Conservation (phyloP, 345 rosid species). For the Erysimum cheiranthoides region DNA sequence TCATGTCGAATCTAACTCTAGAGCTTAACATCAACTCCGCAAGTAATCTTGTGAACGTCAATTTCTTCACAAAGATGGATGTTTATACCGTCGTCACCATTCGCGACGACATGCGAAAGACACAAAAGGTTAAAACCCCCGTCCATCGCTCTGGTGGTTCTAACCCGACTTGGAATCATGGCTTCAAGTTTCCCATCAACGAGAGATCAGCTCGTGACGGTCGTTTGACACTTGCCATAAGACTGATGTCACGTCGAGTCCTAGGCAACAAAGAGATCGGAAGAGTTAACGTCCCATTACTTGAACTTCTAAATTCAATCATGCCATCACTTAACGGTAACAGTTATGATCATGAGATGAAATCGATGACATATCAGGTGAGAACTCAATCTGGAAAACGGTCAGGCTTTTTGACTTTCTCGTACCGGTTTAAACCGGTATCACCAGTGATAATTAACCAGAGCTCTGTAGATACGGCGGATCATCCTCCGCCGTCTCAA, state of each 20-base stretch:
- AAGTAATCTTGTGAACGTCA: slow-evolving; percentile 60
- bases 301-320: slow-evolving; percentile 52
- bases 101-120: slow-evolving; percentile 41
- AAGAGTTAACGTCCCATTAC: slow-evolving; percentile 63
- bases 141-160: slow-evolving; percentile 55
- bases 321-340: neutral
- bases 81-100: slow-evolving; percentile 61
- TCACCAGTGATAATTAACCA: slow-evolving; percentile 23
- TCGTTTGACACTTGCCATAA: slow-evolving; percentile 49
- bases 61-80: slow-evolving; percentile 69
- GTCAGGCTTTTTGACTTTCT: slow-evolving; percentile 60
- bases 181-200: slow-evolving; percentile 53
- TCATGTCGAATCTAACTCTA: slow-evolving; percentile 56
- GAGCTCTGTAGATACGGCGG: slow-evolving; percentile 14
- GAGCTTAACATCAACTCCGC: slow-evolving; percentile 67
- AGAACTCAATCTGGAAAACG: slow-evolving; percentile 60
- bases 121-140: slow-evolving; percentile 52
- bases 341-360: slow-evolving; percentile 36
- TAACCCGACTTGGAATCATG: slow-evolving; percentile 69
- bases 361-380: slow-evolving; percentile 57
- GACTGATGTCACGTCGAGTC: slow-evolving; percentile 53
- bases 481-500: neutral
- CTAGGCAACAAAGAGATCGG: slow-evolving; percentile 68
- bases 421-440: slow-evolving; percentile 53
- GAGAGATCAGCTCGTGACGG: slow-evolving; percentile 52